Evolutionary conservation across 1,284 basidiomycete genomes (phyloP).

Genomic region (Cutaneotrichosporon sp.): DNA sequence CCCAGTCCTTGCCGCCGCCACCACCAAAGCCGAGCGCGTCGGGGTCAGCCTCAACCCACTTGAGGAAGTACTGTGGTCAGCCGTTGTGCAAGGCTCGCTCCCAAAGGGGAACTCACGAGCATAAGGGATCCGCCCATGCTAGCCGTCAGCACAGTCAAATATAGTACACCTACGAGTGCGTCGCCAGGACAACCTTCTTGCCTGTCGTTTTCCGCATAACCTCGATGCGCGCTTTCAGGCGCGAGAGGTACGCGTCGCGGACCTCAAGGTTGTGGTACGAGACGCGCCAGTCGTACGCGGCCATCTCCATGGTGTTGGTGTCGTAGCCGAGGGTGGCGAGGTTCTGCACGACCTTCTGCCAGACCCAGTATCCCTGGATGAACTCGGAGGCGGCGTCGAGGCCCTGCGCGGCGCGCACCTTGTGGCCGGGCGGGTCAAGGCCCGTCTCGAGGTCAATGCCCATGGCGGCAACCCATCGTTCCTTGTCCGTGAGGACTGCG

Average conservation of each 20-base stretch:
- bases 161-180: constrained; percentile 56
- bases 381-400: constrained; percentile 67
- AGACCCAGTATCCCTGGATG: constrained; percentile 92
- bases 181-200: constrained; percentile 79
- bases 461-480: constrained; percentile 82
- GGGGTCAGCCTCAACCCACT: constrained; percentile 85
- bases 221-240: constrained; percentile 79
- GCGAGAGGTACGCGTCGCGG: constrained; percentile 87
- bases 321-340: constrained; percentile 86
- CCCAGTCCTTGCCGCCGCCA: constrained; percentile 80
- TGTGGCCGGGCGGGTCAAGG: constrained; percentile 81
- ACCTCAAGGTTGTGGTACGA: constrained; percentile 87
- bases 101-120: constrained; percentile 25
- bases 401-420: constrained; percentile 84
- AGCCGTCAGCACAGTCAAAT: constrained; percentile 24
- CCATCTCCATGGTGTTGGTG: constrained; percentile 79
- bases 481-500: constrained; percentile 60
- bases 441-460: constrained; percentile 88
- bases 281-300: constrained; percentile 85
- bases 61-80: constrained; percentile 51
- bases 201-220: constrained; percentile 65
- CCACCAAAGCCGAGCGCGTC: constrained; percentile 58
- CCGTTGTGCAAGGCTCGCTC: background rate
- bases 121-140: constrained; percentile 70
- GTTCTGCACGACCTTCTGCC: constrained; percentile 91